Percentiles rank a stretch among this genome's conserved stretches.
These are phyloP conservation scores for Epichloe brachyelytri DNA, from an alignment of 2,329 filamentous ascomycete species.

Conservation along the genomic window DNA sequence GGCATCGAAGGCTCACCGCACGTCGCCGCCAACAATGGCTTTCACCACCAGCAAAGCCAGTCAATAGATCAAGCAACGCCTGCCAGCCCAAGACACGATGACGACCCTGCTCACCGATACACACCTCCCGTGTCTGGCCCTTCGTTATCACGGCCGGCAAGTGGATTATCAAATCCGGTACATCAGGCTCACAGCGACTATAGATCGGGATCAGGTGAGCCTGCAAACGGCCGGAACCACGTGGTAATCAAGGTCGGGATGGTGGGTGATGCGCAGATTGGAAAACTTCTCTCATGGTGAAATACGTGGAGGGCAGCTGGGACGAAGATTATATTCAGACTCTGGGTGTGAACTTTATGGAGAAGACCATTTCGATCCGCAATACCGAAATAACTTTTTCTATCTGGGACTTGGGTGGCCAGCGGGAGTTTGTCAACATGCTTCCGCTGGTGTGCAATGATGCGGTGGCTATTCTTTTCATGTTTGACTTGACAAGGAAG, in stretches of 20 bases:
- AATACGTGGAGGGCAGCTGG: conserved; percentile 98
- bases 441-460: conserved; percentile 98
- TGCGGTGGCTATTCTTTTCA: conserved; percentile 95
- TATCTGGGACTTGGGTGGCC: conserved; percentile 96
- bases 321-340: conserved; percentile 99
- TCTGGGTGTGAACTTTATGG: conserved; percentile 98
- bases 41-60: conserved; percentile 32
- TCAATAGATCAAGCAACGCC: conserved; percentile 36
- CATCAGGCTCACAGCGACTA: conserved; percentile 32
- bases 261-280: conserved; percentile 98
- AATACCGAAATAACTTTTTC: conserved; percentile 99
- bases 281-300: conserved; percentile 98
- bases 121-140: conserved; percentile 33
- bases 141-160: conserved; percentile 41
- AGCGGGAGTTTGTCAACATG: conserved; percentile 99
- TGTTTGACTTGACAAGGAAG: conserved; percentile 97
- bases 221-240: conserved; percentile 44
- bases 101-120: conserved; percentile 31
- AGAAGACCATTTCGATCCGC: conserved; percentile 98
- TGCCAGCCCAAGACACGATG: conserved; percentile 26
- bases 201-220: conserved; percentile 24
- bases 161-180: conserved; percentile 35
- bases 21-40: conserved; percentile 23
- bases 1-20: conserved; percentile 36
- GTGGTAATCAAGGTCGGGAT: conserved; percentile 99